Evolutionary conservation across 1,284 basidiomycete genomes (phyloP).

Genomic region (Rhizopogon parksii): DNA sequence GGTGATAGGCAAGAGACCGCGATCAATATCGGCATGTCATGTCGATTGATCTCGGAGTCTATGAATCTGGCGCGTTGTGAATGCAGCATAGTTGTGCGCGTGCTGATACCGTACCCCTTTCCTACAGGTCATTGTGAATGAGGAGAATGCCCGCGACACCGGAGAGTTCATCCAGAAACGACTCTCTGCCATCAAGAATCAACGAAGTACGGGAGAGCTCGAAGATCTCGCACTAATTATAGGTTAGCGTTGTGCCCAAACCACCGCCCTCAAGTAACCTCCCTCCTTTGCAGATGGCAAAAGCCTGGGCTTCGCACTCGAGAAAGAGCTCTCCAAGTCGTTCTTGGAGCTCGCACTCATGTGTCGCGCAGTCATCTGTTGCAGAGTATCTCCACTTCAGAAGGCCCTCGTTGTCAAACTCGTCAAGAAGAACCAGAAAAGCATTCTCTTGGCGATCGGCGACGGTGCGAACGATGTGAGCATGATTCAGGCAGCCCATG

Average conservation of each 20-base stretch:
- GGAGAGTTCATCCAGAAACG: conserved; percentile 85
- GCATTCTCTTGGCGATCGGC: conserved; percentile 91
- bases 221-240: conserved; percentile 96
- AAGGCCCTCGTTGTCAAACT: conserved; percentile 98
- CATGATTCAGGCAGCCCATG: conserved; percentile 96
- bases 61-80: conserved; percentile 82
- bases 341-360: conserved; percentile 96
- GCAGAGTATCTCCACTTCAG: conserved; percentile 97
- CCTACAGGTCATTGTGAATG: conserved; percentile 85
- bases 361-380: conserved; percentile 98
- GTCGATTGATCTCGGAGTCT: conserved; percentile 92
- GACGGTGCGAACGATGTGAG: conserved; percentile 97
- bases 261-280: background rate
- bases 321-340: conserved; percentile 83
- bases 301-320: conserved; percentile 86
- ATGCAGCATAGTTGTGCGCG: background rate
- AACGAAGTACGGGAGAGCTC: conserved; percentile 82
- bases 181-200: conserved; percentile 87
- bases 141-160: conserved; percentile 79
- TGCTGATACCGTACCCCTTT: background rate
- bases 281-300: conserved; percentile 69
- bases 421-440: conserved; percentile 92
- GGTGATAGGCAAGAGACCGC: conserved; percentile 99
- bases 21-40: conserved; percentile 98
- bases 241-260: conserved; percentile 42